Evolutionary conservation across 768 basidiomycete genomes (phyloP), one percentile per base, ranked within the genome.

Genomic region (Boletus vinaceobasis): DNA sequence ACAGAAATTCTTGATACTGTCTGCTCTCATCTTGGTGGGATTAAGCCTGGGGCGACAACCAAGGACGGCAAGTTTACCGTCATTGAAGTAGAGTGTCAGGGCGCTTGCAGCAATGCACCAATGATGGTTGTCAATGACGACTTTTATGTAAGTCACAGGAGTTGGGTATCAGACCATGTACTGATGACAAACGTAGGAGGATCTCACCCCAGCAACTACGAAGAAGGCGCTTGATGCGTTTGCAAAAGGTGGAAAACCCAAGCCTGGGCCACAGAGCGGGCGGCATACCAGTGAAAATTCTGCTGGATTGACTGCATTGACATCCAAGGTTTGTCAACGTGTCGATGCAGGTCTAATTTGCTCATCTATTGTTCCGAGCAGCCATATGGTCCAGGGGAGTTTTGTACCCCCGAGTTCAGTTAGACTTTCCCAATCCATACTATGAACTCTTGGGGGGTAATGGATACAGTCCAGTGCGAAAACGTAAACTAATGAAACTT

Each of bases 31-130:
- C 83, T 98, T 21, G 88, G 89, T 45, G 86, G 85, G 15, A 81
- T 95, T 62, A 83, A 87, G 60, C 86, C 90, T 23, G 96, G 96
- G 7, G 83, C 91, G 69, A 95, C 95, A n/a, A 97, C 97, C 13
- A 81, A 83, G 70, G 93, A 99, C 68, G 89, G 91, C 39, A 98
- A 96, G 73, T 99, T 98, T 74, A 97, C 97, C 10, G 86, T 98
- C 40, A 81, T 99, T 53, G 97, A 99, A 73, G 97, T 98, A 29
- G 97, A 99, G 75, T 99, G 97, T 73, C 87, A 98, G 66, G 97
- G 97, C 53, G 96, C 97, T 50, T 99, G 97, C 77, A 92, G 89
- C 64, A 99, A 98, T 74, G 97, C 93, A 27, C 93, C 91, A 43
- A 98, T 98, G 97, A 78, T 99, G 73, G 93, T 87, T 56, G 80